Base-by-base conservation (phyloP, 805 yeast genomes). In the Cephaloascus fragrans region DNA sequence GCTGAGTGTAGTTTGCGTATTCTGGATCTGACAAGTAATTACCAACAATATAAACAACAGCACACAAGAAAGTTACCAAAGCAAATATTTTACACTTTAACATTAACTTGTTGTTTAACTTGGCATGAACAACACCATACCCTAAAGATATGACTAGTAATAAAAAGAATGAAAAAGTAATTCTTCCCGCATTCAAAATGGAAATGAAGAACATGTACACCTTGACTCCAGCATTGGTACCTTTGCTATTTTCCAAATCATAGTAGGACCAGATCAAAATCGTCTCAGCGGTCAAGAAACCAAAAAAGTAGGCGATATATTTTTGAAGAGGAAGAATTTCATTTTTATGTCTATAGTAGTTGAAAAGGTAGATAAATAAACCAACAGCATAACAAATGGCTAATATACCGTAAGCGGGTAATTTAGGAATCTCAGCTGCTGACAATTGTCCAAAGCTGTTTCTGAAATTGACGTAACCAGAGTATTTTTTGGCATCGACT, bases 71-170 rank as follows among this genome's bases (percentile, higher is more conserved):
- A 6, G 33, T 67, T 31, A 44, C 39, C 0, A 52, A 69, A 8
- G 71, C 71, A 34, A 67, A 50, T n/a, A 67, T 55, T 44, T 67
- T 67, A 48, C 69, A 61, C 41, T 51, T 77, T 50, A 79, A 67
- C 96, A 93, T 86, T 20, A 71, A 52, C 40, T 76, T 75, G 56
- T 76, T 75, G 36, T 88, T 84, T 43, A 93, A 71, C 45, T 88
- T 82, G 35, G 96, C 88, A 53, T 76, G 78, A 37, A 93, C 97
- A 36, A 93, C 88, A 45, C 97, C 97, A 61, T 89, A 93, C 32
- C 99, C 99, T 47, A 89, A 67, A 12, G 94, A 73, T 40, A 93
- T 90, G 50, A 87, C 81, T 46, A 90, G 67, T 40, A 93, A 67
- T 50, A 93, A 64, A 64, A 90, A 93, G 61, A 90, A 83, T 5